Base-by-base conservation (phyloP, 805 yeast species). In the Starmerella apicola region DNA sequence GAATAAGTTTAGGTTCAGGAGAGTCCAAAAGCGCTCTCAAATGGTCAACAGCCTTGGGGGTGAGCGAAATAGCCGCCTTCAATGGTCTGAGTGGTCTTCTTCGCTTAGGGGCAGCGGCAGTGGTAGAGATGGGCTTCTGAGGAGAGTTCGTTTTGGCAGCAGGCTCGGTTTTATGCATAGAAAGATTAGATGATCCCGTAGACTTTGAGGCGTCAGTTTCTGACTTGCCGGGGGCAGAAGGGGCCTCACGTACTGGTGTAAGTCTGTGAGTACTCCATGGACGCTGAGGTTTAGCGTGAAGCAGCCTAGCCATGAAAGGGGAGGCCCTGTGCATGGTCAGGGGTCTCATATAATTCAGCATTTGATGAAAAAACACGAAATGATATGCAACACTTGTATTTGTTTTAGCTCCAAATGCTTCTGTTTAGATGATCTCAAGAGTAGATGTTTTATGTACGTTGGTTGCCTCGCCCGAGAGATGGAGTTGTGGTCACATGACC, bases 1-100 rank as follows among this genome's bases (percentile, higher is more conserved):
- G 71, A 35, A 91, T 83, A 54, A 84, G 67, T 62, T 88, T 76
- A 20, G 97, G 97, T 34, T 75, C 75, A 4, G 97, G 97, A 49
- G 76, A 81, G 39, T 78, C 73, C 47, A 81, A 63, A 20, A 91
- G 65, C 0, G 67, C 71, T 41, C 65, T 64, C 43, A 91, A 63
- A 61, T 91, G 97, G 4, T 59, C 57, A 2, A 83, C 63, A 1
- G 98, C 98, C 37, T 67, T 71, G 2, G 81, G 74, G 0, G 88
- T 70, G 38, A 91, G 66, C 4, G 93, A 72, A 34, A 91, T 83
- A 36, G 88, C 78, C 1, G 96, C 94, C 62, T 83, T 91, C 48
- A 94, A 71, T 4, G 97, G 95, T 55, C 76, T 74, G 43, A 91
- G 65, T 19, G 73, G 70, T 61, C 86, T 66, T 18, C 50, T 39